Evolutionary conservation across 305 asterid species (phyloP), one percentile per base, ranked within the genome.

Genomic region (Fraxinus platypoda): DNA sequence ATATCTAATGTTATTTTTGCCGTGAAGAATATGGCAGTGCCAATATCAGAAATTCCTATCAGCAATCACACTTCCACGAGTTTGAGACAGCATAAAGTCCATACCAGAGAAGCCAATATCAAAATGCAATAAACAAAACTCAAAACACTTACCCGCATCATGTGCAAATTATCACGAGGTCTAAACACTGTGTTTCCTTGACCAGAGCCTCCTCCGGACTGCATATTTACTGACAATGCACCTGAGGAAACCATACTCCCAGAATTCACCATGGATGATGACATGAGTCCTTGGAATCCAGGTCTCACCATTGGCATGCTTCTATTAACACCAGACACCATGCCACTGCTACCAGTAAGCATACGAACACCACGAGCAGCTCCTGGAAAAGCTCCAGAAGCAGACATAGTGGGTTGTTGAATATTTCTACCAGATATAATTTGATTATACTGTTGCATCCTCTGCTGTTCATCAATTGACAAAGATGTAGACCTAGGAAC

Each of bases 221-320:
- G 92, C 89, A 90, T 83, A 84, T 81, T 88, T 57, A 87, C 84
- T 59, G 92, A 73, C 76, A 89, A 66, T 77, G 85, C 85, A 81
- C 90, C 88, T 74, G 94, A 84, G 74, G 95, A 84, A 81, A 86
- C 88, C 91, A 91, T 83, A 85, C 87, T 85, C 62, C 91, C 97
- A 78, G 95, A 84, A 82, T 83, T 93, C 57, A 86, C 89, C 80
- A 85, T 75, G 57, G 94, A 75, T 49, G 97, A 64, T 77, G 95
- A 83, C 62, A 88, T 82, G 70, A 87, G 34, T 79, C 92, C 95
- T 80, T 83, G 97, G 83, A 88, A 87, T 59, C 89, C 95, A 84
- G 92, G 94, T 74, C 95, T 93, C 77, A 87, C 87, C 85, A 91
- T 83, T 78, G 93, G 88, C 87, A 83, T 86, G 84, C 90, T 85